A percentile compares a stretch with the other conserved stretches of the same genome.
Conservation (phyloP, 2,329 filamentous ascomycete genomes). For the Penicillium sp. region DNA sequence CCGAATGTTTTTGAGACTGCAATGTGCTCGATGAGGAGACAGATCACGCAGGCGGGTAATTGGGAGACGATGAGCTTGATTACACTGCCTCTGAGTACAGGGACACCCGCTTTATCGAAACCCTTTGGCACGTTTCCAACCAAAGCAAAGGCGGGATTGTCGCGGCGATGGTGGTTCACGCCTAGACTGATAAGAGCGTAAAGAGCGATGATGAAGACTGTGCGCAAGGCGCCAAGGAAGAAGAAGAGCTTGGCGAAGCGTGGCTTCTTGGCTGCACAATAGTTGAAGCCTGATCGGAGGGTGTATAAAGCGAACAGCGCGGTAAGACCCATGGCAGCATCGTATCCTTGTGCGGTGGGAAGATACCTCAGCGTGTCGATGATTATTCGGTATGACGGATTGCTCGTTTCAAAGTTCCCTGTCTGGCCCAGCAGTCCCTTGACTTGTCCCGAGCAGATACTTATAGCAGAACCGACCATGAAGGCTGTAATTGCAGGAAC, state of each 20-base stretch:
- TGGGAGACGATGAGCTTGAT: slow-evolving; percentile 67
- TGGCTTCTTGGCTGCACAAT: slow-evolving; percentile 65
- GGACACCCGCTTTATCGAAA: slow-evolving; percentile 74
- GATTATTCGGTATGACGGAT: slow-evolving; percentile 73
- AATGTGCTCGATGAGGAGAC: slow-evolving; percentile 89
- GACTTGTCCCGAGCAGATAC: slow-evolving; percentile 9
- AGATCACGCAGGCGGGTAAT: slow-evolving; percentile 79
- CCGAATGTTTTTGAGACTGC: slow-evolving; percentile 94
- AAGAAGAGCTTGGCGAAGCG: slow-evolving; percentile 71
- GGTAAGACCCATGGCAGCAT: slow-evolving; percentile 82
- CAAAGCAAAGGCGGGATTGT: slow-evolving; percentile 68
- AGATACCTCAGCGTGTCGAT: slow-evolving; percentile 76
- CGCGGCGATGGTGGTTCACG: slow-evolving; percentile 66
- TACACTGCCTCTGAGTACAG: slow-evolving; percentile 63
- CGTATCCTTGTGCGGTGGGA: slow-evolving; percentile 58
- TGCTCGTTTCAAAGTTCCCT: slow-evolving; percentile 64
- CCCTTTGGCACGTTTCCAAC: slow-evolving; percentile 75
- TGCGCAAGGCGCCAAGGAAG: slow-evolving; percentile 81
- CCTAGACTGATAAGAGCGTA: slow-evolving; percentile 87
- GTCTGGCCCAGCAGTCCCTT: slow-evolving; percentile 53
- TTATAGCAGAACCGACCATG: slow-evolving; percentile 13
- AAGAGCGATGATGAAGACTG: slow-evolving; percentile 83
- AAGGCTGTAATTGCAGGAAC: slow-evolving; percentile 12
- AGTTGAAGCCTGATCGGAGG: slow-evolving; percentile 65
- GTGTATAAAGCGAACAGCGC: slow-evolving; percentile 72